Evolutionary conservation across 2,329 filamentous ascomycete species (phyloP).

Genomic region (Biscogniauxia mediterranea): DNA sequence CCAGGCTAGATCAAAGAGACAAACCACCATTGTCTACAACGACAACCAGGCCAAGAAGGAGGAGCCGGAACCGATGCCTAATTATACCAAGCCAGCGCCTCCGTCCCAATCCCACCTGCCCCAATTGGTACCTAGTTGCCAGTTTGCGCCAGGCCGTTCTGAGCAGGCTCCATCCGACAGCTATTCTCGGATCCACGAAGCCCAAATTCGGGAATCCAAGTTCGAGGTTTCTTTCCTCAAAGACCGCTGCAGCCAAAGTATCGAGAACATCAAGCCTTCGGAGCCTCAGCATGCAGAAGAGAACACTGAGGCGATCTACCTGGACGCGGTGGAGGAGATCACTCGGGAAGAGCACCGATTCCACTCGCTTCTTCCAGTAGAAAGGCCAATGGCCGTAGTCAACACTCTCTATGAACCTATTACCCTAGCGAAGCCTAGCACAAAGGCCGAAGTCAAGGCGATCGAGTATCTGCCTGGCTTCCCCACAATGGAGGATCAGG

Average conservation of each 20-base stretch:
- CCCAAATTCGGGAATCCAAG: neutral
- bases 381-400: constrained; percentile 8
- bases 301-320: constrained; percentile 40
- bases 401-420: constrained; percentile 10
- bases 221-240: neutral
- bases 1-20: constrained; percentile 11
- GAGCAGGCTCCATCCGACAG: constrained; percentile 2
- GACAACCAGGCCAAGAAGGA: constrained; percentile 18
- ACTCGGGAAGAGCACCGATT: constrained; percentile 15
- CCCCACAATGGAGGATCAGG: constrained; percentile 37
- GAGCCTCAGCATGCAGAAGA: constrained; percentile 28
- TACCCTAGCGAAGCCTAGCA: neutral
- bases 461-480: constrained; percentile 2
- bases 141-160: neutral
- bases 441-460: constrained; percentile 7
- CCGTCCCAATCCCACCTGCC: constrained; percentile 1
- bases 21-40: constrained; percentile 24
- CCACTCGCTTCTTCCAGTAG: constrained; percentile 4
- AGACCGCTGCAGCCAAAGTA: neutral
- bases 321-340: constrained; percentile 46
- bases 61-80: neutral
- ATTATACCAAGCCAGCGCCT: neutral
- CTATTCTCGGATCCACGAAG: neutral
- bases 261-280: neutral
- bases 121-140: constrained; percentile 18